Conservation (phyloP, 768 basidiomycete genomes). For the Macrocybe gigantea region DNA sequence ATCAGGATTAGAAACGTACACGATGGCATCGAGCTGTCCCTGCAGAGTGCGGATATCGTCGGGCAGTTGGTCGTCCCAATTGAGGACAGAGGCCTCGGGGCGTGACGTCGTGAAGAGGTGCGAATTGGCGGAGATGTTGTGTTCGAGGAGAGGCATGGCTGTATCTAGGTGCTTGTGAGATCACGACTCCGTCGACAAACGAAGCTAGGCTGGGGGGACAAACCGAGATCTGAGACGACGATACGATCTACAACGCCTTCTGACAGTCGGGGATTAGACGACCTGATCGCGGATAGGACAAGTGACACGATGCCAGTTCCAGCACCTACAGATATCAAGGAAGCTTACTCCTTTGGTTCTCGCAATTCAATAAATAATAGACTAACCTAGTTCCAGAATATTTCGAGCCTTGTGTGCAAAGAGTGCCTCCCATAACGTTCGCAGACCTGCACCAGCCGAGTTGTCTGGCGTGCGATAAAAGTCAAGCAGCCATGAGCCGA, state of each 20-base stretch:
- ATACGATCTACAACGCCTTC: conserved; percentile 26
- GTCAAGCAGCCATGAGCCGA: conserved; percentile 70
- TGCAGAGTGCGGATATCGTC: conserved; percentile 29
- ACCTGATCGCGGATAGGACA: conserved; percentile 52
- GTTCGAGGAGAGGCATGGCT: conserved; percentile 72
- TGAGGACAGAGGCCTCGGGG: conserved; percentile 41
- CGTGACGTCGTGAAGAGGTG: conserved; percentile 23
- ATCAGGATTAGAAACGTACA: conserved; percentile 40
- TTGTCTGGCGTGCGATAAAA: conserved; percentile 15
- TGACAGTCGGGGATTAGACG: conserved; percentile 15
- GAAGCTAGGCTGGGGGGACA: conserved; percentile 15
- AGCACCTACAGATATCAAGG: conserved; percentile 45
- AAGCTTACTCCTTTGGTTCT: not conserved
- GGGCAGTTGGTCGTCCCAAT: conserved; percentile 71
- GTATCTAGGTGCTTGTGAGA: conserved; percentile 41
- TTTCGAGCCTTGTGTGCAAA: conserved; percentile 32
- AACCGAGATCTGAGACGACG: conserved; percentile 70
- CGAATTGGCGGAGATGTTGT: conserved; percentile 54
- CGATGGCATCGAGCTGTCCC: conserved; percentile 51
- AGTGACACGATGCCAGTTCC: conserved; percentile 83
- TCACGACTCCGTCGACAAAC: not conserved
- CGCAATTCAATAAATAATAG: not conserved
- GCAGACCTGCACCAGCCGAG: not conserved
- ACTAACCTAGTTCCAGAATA: conserved; percentile 68
- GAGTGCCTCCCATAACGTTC: conserved; percentile 27